phyloP scores from a whole-genome alignment of 257 asterid genomes.

The Fraxinus pennsylvanica region DNA sequence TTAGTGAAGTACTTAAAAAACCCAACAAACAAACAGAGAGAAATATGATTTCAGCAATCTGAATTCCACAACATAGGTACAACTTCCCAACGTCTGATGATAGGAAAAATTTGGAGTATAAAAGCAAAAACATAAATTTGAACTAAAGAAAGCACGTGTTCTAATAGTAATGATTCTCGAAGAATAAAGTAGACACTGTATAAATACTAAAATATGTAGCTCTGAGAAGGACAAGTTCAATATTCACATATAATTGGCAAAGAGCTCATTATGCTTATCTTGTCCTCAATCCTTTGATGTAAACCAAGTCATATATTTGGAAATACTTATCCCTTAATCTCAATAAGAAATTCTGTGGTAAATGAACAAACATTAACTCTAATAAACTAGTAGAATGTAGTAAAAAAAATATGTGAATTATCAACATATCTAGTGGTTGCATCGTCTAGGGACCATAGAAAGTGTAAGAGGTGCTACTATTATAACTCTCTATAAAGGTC shows the following conservation, averaged over 20 bases:
- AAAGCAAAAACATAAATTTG: not conserved
- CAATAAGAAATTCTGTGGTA: too few species aligned
- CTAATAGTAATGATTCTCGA: not conserved
- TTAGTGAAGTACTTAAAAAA: not conserved
- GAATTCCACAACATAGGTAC: slow-evolving; percentile 14
- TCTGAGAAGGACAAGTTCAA: too few species aligned
- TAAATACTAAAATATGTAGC: not conserved
- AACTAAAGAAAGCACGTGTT: not conserved
- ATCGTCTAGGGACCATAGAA: slow-evolving; percentile 59
- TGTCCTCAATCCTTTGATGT: too few species aligned
- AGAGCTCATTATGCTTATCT: too few species aligned
- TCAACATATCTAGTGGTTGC: not conserved
- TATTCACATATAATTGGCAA: too few species aligned
- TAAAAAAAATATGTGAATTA: not conserved
- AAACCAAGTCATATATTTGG: too few species aligned
- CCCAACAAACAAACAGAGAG: not conserved
- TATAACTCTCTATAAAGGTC: slow-evolving; percentile 46
- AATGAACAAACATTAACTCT: not conserved
- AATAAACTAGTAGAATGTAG: not conserved
- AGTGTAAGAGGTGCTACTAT: slow-evolving; percentile 75
- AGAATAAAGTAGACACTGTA: not conserved
- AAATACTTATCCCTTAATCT: too few species aligned
- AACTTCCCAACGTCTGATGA: slow-evolving; percentile 15
- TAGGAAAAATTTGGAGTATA: slow-evolving; percentile 1
- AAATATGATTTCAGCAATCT: slow-evolving; percentile 16